These are phyloP conservation scores for Trifolium fragiferum DNA, from an alignment of 306 rosid genomes.

Conservation along the genomic window DNA sequence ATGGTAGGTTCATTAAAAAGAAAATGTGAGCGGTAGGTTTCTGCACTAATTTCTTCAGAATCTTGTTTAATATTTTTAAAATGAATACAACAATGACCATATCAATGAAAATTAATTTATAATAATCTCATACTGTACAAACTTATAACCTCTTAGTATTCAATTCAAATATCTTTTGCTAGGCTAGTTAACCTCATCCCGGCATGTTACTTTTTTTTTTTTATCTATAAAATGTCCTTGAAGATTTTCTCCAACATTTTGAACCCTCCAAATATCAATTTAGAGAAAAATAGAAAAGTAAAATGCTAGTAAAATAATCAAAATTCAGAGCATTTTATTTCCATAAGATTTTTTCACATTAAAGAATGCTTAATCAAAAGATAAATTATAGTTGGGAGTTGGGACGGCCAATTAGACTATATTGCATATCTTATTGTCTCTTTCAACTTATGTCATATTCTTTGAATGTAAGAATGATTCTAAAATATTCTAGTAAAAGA, in stretches of 20 bases:
- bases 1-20: no score
- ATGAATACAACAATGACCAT: neutral
- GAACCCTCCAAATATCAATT: slow-evolving; percentile 11
- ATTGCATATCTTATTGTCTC: neutral
- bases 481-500: neutral
- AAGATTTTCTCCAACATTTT: neutral
- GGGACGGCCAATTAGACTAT: neutral
- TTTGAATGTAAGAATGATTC: slow-evolving; percentile 1
- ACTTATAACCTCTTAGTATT: slow-evolving; percentile 5
- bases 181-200: neutral
- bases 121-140: neutral
- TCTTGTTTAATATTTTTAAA: neutral
- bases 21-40: neutral
- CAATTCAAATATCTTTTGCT: neutral
- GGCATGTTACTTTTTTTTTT: neutral
- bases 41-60: neutral
- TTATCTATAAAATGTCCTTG: neutral
- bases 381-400: neutral
- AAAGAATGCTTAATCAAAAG: neutral
- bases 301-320: neutral
- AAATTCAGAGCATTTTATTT: slow-evolving; percentile 13
- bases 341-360: neutral
- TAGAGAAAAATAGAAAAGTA: neutral
- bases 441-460: neutral
- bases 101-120: neutral